These are phyloP conservation scores for Fusarium verrucosum DNA, from an alignment of 2,329 filamentous ascomycete species.

Conservation along the genomic window DNA sequence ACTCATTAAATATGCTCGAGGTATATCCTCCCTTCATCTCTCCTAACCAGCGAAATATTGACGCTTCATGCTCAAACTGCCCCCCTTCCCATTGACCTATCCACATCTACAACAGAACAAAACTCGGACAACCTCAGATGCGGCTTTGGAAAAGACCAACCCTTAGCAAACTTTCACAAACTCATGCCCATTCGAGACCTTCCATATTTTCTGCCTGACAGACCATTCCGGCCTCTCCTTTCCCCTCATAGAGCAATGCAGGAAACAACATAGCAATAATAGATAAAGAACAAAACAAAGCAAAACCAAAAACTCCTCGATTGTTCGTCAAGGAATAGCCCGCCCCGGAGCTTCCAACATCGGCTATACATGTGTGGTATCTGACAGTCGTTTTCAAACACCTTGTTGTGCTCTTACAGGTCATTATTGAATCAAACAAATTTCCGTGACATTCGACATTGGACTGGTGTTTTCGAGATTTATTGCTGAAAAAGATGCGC, in stretches of 20 bases:
- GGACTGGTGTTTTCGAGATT: constrained; percentile 30
- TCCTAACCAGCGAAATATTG: background rate
- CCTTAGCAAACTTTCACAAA: background rate
- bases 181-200: background rate
- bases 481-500: constrained; percentile 35
- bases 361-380: constrained; percentile 42
- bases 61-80: background rate
- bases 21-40: constrained; percentile 27
- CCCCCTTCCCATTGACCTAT: background rate
- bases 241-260: background rate
- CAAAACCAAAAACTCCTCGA: constrained; percentile 7
- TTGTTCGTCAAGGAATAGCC: background rate
- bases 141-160: background rate
- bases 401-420: constrained; percentile 18
- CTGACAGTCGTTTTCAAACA: constrained; percentile 37
- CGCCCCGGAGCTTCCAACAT: background rate
- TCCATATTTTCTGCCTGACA: constrained; percentile 4
- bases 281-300: constrained; percentile 7
- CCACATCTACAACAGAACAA: constrained; percentile 5
- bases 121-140: constrained; percentile 3
- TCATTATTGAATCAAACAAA: constrained; percentile 35
- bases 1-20: constrained; percentile 19
- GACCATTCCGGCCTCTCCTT: background rate
- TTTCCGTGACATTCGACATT: constrained; percentile 28
- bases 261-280: constrained; percentile 18